phyloP scores from a whole-genome alignment of 2,329 filamentous ascomycete genomes.

The Ophiobolus disseminans region DNA sequence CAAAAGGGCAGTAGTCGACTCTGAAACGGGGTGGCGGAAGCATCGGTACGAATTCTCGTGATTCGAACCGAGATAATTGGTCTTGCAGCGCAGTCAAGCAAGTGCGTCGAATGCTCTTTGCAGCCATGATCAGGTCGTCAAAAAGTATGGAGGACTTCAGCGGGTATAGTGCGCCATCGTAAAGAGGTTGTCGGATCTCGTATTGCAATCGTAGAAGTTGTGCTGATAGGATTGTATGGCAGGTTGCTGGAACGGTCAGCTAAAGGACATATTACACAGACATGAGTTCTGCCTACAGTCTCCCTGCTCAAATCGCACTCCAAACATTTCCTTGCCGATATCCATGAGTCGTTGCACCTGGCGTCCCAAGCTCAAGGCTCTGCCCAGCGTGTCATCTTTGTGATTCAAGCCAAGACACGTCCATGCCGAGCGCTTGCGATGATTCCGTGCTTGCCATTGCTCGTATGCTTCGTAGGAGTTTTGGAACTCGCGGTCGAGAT shows the following conservation, averaged over 20 bases:
- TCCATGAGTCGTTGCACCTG: slow-evolving; percentile 36
- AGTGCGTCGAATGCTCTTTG: slow-evolving; percentile 41
- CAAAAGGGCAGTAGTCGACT: slow-evolving; percentile 42
- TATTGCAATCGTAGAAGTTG: slow-evolving; percentile 44
- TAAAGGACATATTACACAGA: background rate
- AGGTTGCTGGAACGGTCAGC: slow-evolving; percentile 38
- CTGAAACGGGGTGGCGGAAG: slow-evolving; percentile 46
- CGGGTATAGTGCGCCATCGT: slow-evolving; percentile 34
- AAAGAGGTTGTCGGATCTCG: slow-evolving; percentile 39
- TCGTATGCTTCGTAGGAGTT: slow-evolving; percentile 43
- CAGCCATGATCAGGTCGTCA: slow-evolving; percentile 39
- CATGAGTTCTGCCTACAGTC: slow-evolving; percentile 33
- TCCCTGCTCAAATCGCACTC: slow-evolving; percentile 40
- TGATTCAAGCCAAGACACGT: slow-evolving; percentile 31
- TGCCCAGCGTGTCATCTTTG: slow-evolving; percentile 36
- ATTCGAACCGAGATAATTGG: slow-evolving; percentile 35
- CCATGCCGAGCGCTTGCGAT: slow-evolving; percentile 32
- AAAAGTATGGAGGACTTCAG: slow-evolving; percentile 28
- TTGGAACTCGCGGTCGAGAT: slow-evolving; percentile 46
- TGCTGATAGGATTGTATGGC: slow-evolving; percentile 38
- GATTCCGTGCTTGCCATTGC: slow-evolving; percentile 34
- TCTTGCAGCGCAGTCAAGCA: slow-evolving; percentile 40
- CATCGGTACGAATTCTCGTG: slow-evolving; percentile 23
- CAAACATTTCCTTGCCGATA: slow-evolving; percentile 35
- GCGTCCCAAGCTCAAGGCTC: slow-evolving; percentile 36